These are phyloP conservation scores for Forsythia suspensa DNA, from an alignment of 257 asterid species.

Conservation along the genomic window DNA sequence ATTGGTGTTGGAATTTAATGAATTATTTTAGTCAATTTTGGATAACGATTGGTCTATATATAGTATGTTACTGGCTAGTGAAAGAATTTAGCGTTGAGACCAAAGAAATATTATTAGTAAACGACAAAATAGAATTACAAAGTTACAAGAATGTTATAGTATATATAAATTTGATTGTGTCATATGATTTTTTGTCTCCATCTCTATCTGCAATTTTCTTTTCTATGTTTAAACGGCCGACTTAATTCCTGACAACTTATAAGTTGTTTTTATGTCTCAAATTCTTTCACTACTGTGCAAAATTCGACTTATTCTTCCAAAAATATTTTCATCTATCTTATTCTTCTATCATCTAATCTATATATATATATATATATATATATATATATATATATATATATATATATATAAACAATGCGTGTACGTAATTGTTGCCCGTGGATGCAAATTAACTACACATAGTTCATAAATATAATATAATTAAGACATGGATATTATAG, in stretches of 20 bases:
- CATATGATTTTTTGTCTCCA: too few relatives aligned
- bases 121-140: neutral
- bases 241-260: neutral
- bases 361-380: neutral
- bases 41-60: neutral
- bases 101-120: too few relatives aligned
- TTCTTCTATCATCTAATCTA: too few relatives aligned
- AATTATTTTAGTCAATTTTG: neutral
- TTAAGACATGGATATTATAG: too few relatives aligned
- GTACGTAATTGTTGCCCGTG: neutral
- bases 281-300: too few relatives aligned
- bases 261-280: conserved; percentile 5
- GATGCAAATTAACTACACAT: neutral
- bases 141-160: neutral
- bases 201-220: neutral
- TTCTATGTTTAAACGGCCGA: neutral
- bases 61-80: neutral
- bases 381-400: neutral
- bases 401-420: neutral
- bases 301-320: too few relatives aligned
- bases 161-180: too few relatives aligned
- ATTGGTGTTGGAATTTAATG: neutral
- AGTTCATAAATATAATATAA: too few relatives aligned
- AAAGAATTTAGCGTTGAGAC: neutral
- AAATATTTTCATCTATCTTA: too few relatives aligned